A percentile compares a stretch with the other conserved stretches of the same genome.
phyloP scores from a whole-genome alignment of 1,284 basidiomycete genomes.

The Hemileia vastatrix region DNA sequence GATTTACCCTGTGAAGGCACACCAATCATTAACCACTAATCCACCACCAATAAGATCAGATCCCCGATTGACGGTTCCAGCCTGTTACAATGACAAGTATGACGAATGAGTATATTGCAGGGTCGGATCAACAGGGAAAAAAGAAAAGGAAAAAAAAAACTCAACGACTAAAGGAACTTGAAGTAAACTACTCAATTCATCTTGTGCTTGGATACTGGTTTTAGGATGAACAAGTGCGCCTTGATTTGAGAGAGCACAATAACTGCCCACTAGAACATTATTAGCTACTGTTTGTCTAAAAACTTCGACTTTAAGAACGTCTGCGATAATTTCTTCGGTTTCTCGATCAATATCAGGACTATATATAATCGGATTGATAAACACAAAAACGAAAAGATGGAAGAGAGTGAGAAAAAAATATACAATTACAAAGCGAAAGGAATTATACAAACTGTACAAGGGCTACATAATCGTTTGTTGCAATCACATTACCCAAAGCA shows the following conservation, averaged over 20 bases:
- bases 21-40: slow-evolving; percentile 97
- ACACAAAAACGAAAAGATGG: slow-evolving; percentile 40
- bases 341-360: slow-evolving; percentile 89
- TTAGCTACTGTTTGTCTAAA: slow-evolving; percentile 95
- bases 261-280: slow-evolving; percentile 93
- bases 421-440: background rate
- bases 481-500: slow-evolving; percentile 95
- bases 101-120: background rate
- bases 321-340: slow-evolving; percentile 99
- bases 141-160: background rate
- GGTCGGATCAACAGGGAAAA: background rate
- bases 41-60: slow-evolving; percentile 97
- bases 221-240: slow-evolving; percentile 96
- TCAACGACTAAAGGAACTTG: slow-evolving; percentile 75
- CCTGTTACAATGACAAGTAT: slow-evolving; percentile 37
- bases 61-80: slow-evolving; percentile 95
- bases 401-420: background rate
- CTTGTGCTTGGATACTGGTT: slow-evolving; percentile 92
- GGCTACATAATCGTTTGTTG: slow-evolving; percentile 95
- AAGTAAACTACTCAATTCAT: slow-evolving; percentile 86
- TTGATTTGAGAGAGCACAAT: slow-evolving; percentile 89
- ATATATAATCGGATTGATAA: slow-evolving; percentile 14
- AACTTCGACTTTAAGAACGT: slow-evolving; percentile 97
- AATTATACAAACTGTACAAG: slow-evolving; percentile 59
- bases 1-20: slow-evolving; percentile 72